A percentile compares a stretch with the other conserved stretches of the same genome.
Evolutionary conservation across 1,139 yeast species (phyloP).

Genomic region (Zygoascus meyerae): DNA sequence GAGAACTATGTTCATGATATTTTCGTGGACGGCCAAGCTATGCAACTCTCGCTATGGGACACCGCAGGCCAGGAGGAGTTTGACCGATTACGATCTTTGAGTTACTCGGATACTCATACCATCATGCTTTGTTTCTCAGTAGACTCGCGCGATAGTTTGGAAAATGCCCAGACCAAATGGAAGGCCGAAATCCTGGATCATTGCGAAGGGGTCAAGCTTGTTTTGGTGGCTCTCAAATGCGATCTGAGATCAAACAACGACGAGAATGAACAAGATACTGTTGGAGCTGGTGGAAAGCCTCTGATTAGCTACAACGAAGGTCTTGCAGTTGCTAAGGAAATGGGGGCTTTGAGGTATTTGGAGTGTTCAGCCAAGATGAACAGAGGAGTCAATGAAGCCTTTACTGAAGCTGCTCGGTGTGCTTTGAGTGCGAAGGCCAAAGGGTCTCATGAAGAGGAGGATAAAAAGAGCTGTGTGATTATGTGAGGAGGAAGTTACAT

Average conservation of each 20-base stretch:
- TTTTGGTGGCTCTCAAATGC: slow-evolving; percentile 89
- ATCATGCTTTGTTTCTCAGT: slow-evolving; percentile 94
- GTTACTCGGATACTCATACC: slow-evolving; percentile 93
- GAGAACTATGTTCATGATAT: slow-evolving; percentile 97
- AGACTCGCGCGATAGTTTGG: slow-evolving; percentile 89
- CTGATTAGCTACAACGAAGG: slow-evolving; percentile 75
- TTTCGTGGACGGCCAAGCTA: slow-evolving; percentile 89
- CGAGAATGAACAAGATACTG: slow-evolving; percentile 25
- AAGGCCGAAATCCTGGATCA: slow-evolving; percentile 95
- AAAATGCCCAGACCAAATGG: slow-evolving; percentile 94
- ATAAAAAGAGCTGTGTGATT: slow-evolving; percentile 16
- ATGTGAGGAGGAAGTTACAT: slow-evolving; percentile 1
- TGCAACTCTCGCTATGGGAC: slow-evolving; percentile 93
- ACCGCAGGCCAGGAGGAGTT: slow-evolving; percentile 99
- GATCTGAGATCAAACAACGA: slow-evolving; percentile 63
- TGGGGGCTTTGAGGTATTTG: slow-evolving; percentile 74
- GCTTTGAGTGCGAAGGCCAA: slow-evolving; percentile 87
- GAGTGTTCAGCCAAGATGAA: slow-evolving; percentile 94
- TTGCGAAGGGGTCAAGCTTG: slow-evolving; percentile 93
- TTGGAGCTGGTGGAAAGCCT: slow-evolving; percentile 27
- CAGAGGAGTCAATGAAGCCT: slow-evolving; percentile 94
- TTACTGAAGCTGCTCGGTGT: slow-evolving; percentile 94
- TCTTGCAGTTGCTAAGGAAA: slow-evolving; percentile 62
- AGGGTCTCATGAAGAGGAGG: slow-evolving; percentile 46
- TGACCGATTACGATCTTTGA: slow-evolving; percentile 81